Evolutionary conservation across 2,329 filamentous ascomycete genomes (phyloP).

Genomic region (Verticillium dahliae): DNA sequence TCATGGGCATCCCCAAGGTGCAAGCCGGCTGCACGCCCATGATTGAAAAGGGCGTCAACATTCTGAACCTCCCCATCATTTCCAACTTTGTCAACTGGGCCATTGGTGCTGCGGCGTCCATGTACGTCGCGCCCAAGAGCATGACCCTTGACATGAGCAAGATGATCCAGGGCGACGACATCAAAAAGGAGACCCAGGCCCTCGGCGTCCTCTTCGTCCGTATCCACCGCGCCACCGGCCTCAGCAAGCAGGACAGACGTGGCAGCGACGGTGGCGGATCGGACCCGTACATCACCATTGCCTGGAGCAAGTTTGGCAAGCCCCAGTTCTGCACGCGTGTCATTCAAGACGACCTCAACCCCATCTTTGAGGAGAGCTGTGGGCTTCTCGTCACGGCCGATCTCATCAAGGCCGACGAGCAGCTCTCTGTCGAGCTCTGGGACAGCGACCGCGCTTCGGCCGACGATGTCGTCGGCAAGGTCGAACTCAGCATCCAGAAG

Average conservation of each 20-base stretch:
- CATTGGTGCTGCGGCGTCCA: slow-evolving; percentile 75
- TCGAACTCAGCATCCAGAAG: slow-evolving; percentile 89
- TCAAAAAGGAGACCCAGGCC: slow-evolving; percentile 82
- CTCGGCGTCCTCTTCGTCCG: slow-evolving; percentile 87
- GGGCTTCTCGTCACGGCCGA: slow-evolving; percentile 83
- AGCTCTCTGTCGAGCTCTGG: slow-evolving; percentile 90
- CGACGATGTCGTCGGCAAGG: slow-evolving; percentile 91
- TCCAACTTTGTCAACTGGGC: slow-evolving; percentile 97
- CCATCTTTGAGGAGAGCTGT: slow-evolving; percentile 82
- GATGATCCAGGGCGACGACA: slow-evolving; percentile 84
- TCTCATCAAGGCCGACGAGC: slow-evolving; percentile 87
- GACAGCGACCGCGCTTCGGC: slow-evolving; percentile 89
- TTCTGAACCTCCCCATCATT: slow-evolving; percentile 86
- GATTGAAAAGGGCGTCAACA: slow-evolving; percentile 83
- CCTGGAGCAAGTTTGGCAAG: slow-evolving; percentile 94
- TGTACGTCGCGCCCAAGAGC: slow-evolving; percentile 93
- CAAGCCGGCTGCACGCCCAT: slow-evolving; percentile 87
- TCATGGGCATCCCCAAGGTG: slow-evolving; percentile 91
- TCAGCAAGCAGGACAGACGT: slow-evolving; percentile 85
- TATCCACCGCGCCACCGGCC: slow-evolving; percentile 78
- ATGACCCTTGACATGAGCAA: slow-evolving; percentile 88
- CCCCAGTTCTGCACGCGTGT: slow-evolving; percentile 97
- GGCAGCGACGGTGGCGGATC: slow-evolving; percentile 82
- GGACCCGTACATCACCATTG: slow-evolving; percentile 91
- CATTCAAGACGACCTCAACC: slow-evolving; percentile 90